These are phyloP conservation scores for Pichia inconspicua DNA, from an alignment of 1,139 yeast species.

Conservation along the genomic window DNA sequence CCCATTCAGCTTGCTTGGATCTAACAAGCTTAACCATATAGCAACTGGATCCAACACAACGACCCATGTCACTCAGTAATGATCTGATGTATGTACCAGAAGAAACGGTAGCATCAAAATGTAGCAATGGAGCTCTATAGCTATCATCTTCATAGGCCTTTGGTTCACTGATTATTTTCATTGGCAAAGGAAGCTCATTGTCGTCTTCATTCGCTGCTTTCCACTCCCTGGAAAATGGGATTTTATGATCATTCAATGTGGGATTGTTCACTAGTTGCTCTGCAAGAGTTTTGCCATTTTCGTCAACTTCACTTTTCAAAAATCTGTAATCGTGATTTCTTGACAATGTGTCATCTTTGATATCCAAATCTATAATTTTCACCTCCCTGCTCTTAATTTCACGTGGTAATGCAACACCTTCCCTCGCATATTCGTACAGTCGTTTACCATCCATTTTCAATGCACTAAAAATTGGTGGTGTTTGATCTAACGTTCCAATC, in stretches of 20 bases:
- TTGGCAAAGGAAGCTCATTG: constrained; percentile 23
- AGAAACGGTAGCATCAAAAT: constrained; percentile 71
- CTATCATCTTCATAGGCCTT: constrained; percentile 22
- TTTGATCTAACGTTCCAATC: constrained; percentile 72
- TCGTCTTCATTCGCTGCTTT: constrained; percentile 32
- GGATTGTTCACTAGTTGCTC: constrained; percentile 45
- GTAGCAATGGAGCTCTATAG: constrained; percentile 56
- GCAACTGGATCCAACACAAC: constrained; percentile 71
- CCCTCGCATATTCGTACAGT: constrained; percentile 87
- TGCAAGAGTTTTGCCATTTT: constrained; percentile 37
- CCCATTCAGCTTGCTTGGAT: constrained; percentile 76
- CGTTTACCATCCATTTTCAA: constrained; percentile 92
- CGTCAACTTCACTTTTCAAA: constrained; percentile 44
- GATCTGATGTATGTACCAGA: constrained; percentile 96
- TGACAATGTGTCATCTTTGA: constrained; percentile 47
- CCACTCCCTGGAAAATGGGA: constrained; percentile 52
- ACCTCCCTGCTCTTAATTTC: constrained; percentile 73
- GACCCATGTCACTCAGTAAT: constrained; percentile 79
- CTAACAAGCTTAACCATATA: constrained; percentile 85
- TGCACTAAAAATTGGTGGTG: constrained; percentile 94
- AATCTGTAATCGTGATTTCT: constrained; percentile 50
- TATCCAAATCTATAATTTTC: constrained; percentile 45
- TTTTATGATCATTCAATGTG: constrained; percentile 53
- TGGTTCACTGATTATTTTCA: constrained; percentile 24
- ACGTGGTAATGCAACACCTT: constrained; percentile 77